Base-by-base conservation (phyloP, 148 eudicot species). In the Fallopia convolvulus region DNA sequence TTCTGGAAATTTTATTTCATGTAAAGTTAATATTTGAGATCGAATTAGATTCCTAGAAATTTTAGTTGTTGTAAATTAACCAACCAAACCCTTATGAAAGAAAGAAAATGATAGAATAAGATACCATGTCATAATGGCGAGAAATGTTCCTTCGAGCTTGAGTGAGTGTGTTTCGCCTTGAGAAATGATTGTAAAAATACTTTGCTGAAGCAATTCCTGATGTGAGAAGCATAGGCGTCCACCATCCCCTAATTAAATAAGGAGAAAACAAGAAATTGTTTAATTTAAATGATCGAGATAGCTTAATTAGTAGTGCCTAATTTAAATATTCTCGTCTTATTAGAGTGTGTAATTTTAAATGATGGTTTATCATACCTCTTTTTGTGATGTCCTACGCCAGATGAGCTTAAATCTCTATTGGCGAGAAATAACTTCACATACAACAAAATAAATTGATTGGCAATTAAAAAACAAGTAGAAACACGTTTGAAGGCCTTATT, bases 91-190 rank as follows among this genome's bases (percentile, higher is more conserved):
- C 39, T 33, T 33, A 33, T 33, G 2, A 15, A 8, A 48, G 3
- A 48, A 48, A 48, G 52, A 0, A 48, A 48, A 14, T 10, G 3
- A 10, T 12, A 15, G 52, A 48, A 15, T 48, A 70, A 3, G 80
- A 78, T 88, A 95, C 99, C 86, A 95, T 77, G 81, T 95, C 97
- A 84, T 91, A 92, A 74, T 93, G 99, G 36, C 92, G 89, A 80
- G 98, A 93, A 72, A 95, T 95, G 79, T 95, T 95, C 75, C 92
- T 83, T 20, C 91, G 97, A 80, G 97, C 97, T 86, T 90, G 98
- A 15, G 91, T 90, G 3, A 90, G 83, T 55, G 92, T 87, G 75
- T 93, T 95, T 76, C 85, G 82, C 80, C 92, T 82, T 42, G 89
- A 88, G 41, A 93, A 86, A 79, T 95, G 98, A 20, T 83, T 77